A percentile compares a stretch with the other conserved stretches of the same genome.
Conservation (phyloP, 2,329 filamentous ascomycete genomes). For the Ambrosiella beaveri region DNA sequence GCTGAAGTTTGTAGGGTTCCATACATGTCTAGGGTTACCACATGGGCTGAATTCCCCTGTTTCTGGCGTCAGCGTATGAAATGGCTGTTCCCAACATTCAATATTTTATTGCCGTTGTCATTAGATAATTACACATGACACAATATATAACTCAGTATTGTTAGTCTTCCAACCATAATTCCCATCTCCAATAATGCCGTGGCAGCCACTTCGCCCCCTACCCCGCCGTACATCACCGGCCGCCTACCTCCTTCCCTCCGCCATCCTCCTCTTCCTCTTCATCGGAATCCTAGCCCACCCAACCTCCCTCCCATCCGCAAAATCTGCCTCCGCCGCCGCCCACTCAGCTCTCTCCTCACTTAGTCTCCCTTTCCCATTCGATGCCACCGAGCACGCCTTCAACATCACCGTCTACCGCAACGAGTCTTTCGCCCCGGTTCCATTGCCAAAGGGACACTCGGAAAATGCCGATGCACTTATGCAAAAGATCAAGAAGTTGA, state of each 20-base stretch:
- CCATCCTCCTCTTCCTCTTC: slow-evolving; percentile 7
- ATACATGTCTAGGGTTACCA: neutral
- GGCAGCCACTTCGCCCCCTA: slow-evolving; percentile 8
- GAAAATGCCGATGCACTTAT: slow-evolving; percentile 23
- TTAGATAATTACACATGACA: neutral
- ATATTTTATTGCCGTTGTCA: too few relatives aligned
- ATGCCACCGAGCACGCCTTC: slow-evolving; percentile 11
- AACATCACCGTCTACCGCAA: slow-evolving; percentile 22
- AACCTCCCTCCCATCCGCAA: slow-evolving; percentile 17
- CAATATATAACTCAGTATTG: neutral
- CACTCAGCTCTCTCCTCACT: neutral
- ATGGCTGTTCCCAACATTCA: too few relatives aligned
- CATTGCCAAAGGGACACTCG: slow-evolving; percentile 22
- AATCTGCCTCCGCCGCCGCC: neutral
- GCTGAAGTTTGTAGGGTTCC: neutral
- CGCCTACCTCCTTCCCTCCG: slow-evolving; percentile 5
- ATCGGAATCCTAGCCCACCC: slow-evolving; percentile 8
- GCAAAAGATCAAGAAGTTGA: slow-evolving; percentile 20
- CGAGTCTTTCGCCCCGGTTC: slow-evolving; percentile 19
- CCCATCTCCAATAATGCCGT: slow-evolving; percentile 3
- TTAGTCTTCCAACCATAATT: neutral
- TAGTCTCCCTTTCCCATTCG: slow-evolving; percentile 3
- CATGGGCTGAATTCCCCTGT: neutral
- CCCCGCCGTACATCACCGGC: slow-evolving; percentile 4
- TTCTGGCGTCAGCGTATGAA: neutral